phyloP scores from a whole-genome alignment of 805 yeast genomes.

The Ogataea trehaloabstinens region DNA sequence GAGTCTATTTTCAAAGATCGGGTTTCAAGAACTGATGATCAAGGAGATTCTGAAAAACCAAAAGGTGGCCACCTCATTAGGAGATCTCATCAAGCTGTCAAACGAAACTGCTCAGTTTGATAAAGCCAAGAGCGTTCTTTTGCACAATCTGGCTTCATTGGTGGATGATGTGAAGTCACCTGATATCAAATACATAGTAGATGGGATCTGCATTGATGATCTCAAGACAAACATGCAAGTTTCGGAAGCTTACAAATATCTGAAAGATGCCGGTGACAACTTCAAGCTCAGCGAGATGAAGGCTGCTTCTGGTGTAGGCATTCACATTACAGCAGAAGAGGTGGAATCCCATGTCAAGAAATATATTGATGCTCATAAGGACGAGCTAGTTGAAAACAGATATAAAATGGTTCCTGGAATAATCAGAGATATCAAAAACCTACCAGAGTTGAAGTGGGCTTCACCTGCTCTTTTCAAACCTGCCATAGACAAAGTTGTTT shows the following conservation, averaged over 20 bases:
- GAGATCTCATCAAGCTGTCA: slow-evolving; percentile 52
- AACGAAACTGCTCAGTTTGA: slow-evolving; percentile 40
- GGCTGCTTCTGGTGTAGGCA: slow-evolving; percentile 77
- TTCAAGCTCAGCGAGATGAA: slow-evolving; percentile 54
- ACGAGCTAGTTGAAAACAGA: slow-evolving; percentile 65
- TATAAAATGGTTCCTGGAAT: slow-evolving; percentile 76
- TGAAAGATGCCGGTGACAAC: slow-evolving; percentile 47
- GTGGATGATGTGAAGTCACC: slow-evolving; percentile 57
- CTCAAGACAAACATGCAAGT: slow-evolving; percentile 72
- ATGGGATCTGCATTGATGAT: slow-evolving; percentile 62
- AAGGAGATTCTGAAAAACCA: slow-evolving; percentile 82
- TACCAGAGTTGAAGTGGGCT: slow-evolving; percentile 88
- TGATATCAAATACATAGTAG: slow-evolving; percentile 50
- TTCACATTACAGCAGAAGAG: slow-evolving; percentile 63
- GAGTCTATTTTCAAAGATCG: slow-evolving; percentile 44
- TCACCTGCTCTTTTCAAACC: slow-evolving; percentile 85
- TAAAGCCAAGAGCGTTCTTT: slow-evolving; percentile 58
- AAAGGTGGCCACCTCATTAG: slow-evolving; percentile 73
- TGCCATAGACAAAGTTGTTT: slow-evolving; percentile 72
- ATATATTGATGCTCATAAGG: slow-evolving; percentile 59
- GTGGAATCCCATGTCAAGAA: slow-evolving; percentile 55
- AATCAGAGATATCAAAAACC: slow-evolving; percentile 70
- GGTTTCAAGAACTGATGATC: slow-evolving; percentile 70
- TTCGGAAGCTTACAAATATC: slow-evolving; percentile 74
- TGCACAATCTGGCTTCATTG: slow-evolving; percentile 76